Conservation (phyloP, 1,284 basidiomycete genomes). For the Salmacisia buchloeana region DNA sequence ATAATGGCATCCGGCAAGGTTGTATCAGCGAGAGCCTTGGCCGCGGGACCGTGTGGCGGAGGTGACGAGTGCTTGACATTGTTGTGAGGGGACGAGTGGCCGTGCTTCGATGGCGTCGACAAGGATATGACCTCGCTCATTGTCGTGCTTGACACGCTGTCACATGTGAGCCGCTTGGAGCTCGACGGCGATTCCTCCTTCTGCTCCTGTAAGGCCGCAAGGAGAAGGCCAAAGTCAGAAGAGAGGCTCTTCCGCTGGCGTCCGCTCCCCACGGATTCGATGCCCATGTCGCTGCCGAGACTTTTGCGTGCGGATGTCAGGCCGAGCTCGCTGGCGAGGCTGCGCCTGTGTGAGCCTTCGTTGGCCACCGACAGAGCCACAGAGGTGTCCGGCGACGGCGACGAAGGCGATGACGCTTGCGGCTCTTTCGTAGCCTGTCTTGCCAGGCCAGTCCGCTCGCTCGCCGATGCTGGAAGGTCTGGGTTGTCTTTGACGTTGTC, state of each 20-base stretch:
- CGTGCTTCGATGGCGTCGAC: neutral
- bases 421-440: too few species aligned
- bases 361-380: neutral
- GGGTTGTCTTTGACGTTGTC: too few species aligned
- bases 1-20: neutral
- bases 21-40: neutral
- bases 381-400: neutral
- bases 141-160: neutral
- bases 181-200: neutral
- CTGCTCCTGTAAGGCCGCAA: neutral
- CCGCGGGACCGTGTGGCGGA: neutral
- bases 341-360: neutral
- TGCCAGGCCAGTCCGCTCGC: neutral
- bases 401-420: neutral
- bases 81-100: too few species aligned
- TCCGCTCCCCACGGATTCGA: slow-evolving; percentile 2
- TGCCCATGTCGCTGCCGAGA: slow-evolving; percentile 2
- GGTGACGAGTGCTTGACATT: neutral
- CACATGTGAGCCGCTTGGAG: neutral
- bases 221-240: neutral
- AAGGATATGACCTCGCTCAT: neutral
- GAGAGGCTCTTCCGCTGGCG: neutral
- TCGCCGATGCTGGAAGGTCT: too few species aligned
- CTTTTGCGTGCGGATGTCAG: neutral
- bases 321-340: slow-evolving; percentile 3